These are phyloP conservation scores for Pleodorina starrii DNA, from an alignment of 139 green algal species.

Conservation along the genomic window DNA sequence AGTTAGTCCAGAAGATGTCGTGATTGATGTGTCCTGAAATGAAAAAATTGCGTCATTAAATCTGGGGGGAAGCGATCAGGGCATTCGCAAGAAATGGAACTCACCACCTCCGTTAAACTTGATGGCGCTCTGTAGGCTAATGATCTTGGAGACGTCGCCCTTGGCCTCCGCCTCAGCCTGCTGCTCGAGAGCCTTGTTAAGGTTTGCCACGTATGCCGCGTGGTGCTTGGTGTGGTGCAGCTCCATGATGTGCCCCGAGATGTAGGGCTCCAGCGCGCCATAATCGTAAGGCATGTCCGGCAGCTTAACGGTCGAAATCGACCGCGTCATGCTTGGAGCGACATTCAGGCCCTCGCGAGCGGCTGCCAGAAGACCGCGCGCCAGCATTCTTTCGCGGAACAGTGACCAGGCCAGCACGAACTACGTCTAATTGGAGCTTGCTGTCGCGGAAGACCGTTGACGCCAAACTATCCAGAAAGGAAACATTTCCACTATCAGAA, in stretches of 20 bases:
- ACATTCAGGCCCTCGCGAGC: constrained; percentile 25
- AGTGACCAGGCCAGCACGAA: background rate
- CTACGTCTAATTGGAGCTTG: too few relatives aligned
- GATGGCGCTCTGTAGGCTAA: constrained; percentile 89
- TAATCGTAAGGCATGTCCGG: constrained; percentile 96
- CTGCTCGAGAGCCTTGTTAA: constrained; percentile 91
- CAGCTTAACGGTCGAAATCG: constrained; percentile 65
- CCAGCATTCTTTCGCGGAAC: constrained; percentile 8
- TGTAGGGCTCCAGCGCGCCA: constrained; percentile 90
- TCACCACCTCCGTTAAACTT: constrained; percentile 97
- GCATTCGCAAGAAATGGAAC: too few relatives aligned
- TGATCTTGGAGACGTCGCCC: constrained; percentile 83
- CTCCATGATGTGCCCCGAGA: constrained; percentile 96
- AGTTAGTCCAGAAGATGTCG: constrained; percentile 97
- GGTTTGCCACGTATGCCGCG: constrained; percentile 88
- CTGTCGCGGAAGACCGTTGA: too few relatives aligned
- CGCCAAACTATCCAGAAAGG: too few relatives aligned
- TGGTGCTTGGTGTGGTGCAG: constrained; percentile 97
- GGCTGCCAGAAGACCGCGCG: background rate
- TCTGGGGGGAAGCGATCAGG: too few relatives aligned
- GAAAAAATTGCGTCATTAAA: background rate
- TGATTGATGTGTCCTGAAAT: constrained; percentile 96
- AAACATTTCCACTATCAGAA: too few relatives aligned
- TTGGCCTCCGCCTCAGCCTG: constrained; percentile 84
- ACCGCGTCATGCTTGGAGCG: background rate